Base-by-base conservation (phyloP, 2,329 filamentous ascomycete species). In the Berkeleyomyces rouxiae region DNA sequence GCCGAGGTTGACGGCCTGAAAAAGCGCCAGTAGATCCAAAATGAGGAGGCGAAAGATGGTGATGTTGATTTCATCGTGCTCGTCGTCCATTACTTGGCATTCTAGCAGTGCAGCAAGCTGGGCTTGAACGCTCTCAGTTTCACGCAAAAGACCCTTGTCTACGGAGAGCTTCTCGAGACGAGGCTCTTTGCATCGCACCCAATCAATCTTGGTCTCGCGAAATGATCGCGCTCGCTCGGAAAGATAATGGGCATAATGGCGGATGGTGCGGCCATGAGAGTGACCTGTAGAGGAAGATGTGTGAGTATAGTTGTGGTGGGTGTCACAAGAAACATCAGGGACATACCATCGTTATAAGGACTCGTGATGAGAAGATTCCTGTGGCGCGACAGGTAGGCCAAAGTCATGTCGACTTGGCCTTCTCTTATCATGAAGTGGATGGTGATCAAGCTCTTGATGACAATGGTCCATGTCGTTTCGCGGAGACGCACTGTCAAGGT, bases 381-480 rank as follows among this genome's bases (percentile, higher is more conserved):
- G 71, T 92, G 87, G 67, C 87, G 86, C 51, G 91, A 81, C 42
- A 99, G 81, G 70, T 89, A 96, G 66, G 84, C 81, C 67, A 99
- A 78, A 2, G 93, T 96, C 58, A 90, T 87, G 72, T 97, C 90
- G 42, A 86, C 84, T 67, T 91, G 86, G 61, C 93, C 93, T 76
- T 99, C 93, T 68, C 93, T 84, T 71, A 99, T 93, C 93, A 99
- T 97, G 66, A 97, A 78, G 73, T 99, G 93, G 57, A 95, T 84
- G 58, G 95, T 93, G 69, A 97, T 96, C 68, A 99, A 79, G 69
- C 90, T 86, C 78, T 99, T 99, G 84, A 96, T 96, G 67, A 96
- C 92, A 64, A 97, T 90, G n/a, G 93, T 99, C 93, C 93, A 99
- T 79, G 93, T 96, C 68, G 92, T 92, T 73, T 99, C 93, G 72